A percentile compares a stretch with the other conserved stretches of the same genome.
Conservation (phyloP, 495 filamentous ascomycete genomes). For the Xanthoparmelia taractica region DNA sequence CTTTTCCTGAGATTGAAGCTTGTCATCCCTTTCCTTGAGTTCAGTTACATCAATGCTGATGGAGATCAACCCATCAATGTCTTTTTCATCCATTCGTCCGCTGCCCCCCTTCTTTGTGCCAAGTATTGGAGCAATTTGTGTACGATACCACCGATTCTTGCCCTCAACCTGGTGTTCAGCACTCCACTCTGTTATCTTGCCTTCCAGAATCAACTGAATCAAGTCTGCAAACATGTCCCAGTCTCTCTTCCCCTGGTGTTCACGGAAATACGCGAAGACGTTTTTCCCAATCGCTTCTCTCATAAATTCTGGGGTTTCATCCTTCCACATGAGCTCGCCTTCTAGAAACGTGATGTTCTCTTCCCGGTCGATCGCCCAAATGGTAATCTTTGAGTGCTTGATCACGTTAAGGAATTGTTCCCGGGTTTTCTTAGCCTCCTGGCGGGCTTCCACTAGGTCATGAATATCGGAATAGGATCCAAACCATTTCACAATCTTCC, state of each 20-base stretch:
- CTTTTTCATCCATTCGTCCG: constrained; percentile 35
- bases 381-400: constrained; percentile 55
- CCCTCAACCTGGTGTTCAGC: constrained; percentile 44
- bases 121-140: constrained; percentile 53
- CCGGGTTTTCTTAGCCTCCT: constrained; percentile 49
- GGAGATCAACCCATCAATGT: constrained; percentile 58
- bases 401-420: constrained; percentile 61
- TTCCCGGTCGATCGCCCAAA: constrained; percentile 57
- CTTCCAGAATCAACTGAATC: constrained; percentile 51
- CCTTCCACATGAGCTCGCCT: constrained; percentile 50
- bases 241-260: constrained; percentile 32
- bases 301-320: constrained; percentile 27
- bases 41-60: constrained; percentile 64
- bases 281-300: constrained; percentile 45
- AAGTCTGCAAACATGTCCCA: constrained; percentile 41
- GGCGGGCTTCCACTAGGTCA: constrained; percentile 48
- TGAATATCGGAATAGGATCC: constrained; percentile 37
- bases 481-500: constrained; percentile 64
- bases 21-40: constrained; percentile 48
- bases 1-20: constrained; percentile 48
- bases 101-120: constrained; percentile 39
- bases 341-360: constrained; percentile 54
- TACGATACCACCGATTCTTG: constrained; percentile 53
- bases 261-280: constrained; percentile 51
- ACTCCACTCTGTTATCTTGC: constrained; percentile 41